Percentiles rank a stretch among this genome's conserved stretches.
These are phyloP conservation scores for Pseudohyphozyma bogoriensis DNA, from an alignment of 768 basidiomycete species.

Conservation along the genomic window DNA sequence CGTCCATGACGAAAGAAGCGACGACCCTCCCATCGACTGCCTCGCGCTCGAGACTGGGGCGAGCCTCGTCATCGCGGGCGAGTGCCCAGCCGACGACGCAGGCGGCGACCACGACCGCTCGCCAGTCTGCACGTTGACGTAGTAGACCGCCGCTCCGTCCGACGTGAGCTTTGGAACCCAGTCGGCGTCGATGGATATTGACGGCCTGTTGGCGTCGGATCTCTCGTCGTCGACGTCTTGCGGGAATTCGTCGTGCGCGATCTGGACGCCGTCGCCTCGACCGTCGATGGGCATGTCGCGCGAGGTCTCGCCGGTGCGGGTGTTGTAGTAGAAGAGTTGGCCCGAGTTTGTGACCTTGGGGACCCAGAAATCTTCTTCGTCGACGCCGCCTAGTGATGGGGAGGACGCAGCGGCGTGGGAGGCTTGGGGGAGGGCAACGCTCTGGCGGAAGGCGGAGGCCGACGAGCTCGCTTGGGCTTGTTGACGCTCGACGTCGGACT, in stretches of 20 bases:
- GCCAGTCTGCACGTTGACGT: constrained; percentile 17
- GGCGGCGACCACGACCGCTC: constrained; percentile 16
- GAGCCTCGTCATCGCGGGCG: not conserved
- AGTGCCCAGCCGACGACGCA: not conserved
- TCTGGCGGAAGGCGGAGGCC: not conserved
- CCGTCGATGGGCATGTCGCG: constrained; percentile 45
- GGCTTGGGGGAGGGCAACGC: no score
- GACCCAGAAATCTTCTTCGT: constrained; percentile 71
- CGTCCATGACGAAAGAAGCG: constrained; percentile 14
- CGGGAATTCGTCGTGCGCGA: constrained; percentile 4
- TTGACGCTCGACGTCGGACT: no score
- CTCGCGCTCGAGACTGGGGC: no score
- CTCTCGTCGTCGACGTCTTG: not conserved
- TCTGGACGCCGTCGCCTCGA: constrained; percentile 13
- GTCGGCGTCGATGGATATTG: not conserved
- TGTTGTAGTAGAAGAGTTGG: constrained; percentile 92
- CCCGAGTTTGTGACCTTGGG: constrained; percentile 72
- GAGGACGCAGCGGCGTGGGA: no score
- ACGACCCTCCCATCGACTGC: constrained; percentile 11
- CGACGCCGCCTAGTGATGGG: no score
- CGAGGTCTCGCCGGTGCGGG: constrained; percentile 49
- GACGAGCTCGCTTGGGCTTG: constrained; percentile 10
- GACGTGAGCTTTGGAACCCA: constrained; percentile 10
- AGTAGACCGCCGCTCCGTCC: constrained; percentile 9
- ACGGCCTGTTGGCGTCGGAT: not conserved